Base-by-base conservation (phyloP, 2,329 filamentous ascomycete genomes). In the Aspergillus flavus region DNA sequence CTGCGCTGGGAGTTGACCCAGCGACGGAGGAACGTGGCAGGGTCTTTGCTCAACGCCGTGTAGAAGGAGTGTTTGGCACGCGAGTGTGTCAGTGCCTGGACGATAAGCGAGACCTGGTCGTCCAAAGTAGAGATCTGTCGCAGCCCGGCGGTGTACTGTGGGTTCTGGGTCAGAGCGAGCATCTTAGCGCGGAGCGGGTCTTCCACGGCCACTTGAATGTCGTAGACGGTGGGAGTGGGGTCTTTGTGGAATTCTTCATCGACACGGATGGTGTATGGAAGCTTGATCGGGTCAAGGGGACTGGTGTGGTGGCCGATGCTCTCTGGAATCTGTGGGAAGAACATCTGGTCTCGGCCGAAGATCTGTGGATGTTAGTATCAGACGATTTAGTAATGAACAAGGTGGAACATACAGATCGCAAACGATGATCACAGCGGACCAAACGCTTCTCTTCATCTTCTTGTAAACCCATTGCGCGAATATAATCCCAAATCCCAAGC, bases 401-500 rank as follows among this genome's bases (percentile, higher is more conserved):
- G 46, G 57, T 50, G 46, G 43, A 41, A 77, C 86, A 73, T 80
- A 96, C 93, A 78, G 87, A 87, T 80, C 87, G 90, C 58, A 99
- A 78, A 54, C 89, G 85, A 50, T 94, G 90, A 74, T 99, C 94
- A 74, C 95, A 98, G 45, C 92, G 90, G 71, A 99, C 94, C 64
- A 91, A 91, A 65, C 95, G 87, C 82, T 95, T 95, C 76, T 99
- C 95, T 64, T 98, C 94, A 68, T 97, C 94, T 75, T 97, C 94
- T 76, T 96, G 93, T 54, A 99, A 82, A 21, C 90, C 89, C 83
- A 92, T 91, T 23, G 91, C 85, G 70, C 92, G 90, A 68, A 97
- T 91, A 73, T 99, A 99, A 75, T 97, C 94, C 93, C 94, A 99
- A 36, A 99, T 86, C 16, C 91, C 94, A 84, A 96, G 92, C 32